Percentiles rank a stretch among this genome's conserved stretches.
These are phyloP conservation scores for Pleurotus platypus DNA, from an alignment of 768 basidiomycete genomes.

Conservation along the genomic window DNA sequence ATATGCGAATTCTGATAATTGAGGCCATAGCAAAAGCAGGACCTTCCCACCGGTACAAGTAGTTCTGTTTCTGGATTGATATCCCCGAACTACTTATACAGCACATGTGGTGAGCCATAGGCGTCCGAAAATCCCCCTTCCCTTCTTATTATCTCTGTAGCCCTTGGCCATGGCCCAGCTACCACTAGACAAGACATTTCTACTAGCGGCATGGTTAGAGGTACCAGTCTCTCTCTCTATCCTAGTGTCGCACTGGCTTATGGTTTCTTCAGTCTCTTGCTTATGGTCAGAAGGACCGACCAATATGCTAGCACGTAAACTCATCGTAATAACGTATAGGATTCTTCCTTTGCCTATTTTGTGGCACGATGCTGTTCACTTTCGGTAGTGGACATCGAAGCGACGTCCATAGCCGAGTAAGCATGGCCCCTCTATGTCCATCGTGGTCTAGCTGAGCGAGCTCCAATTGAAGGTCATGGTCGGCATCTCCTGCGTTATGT, in stretches of 20 bases:
- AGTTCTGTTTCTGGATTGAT: too few relatives aligned
- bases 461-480: conserved; percentile 12
- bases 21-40: too few relatives aligned
- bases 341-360: conserved; percentile 11
- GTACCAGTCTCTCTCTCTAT: conserved; percentile 1
- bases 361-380: conserved; percentile 11
- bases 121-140: too few relatives aligned
- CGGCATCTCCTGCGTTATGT: conserved; percentile 15
- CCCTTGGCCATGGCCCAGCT: conserved; percentile 5
- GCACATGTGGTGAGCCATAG: too few relatives aligned
- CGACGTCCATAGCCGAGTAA: conserved; percentile 9
- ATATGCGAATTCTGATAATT: too few relatives aligned
- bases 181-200: conserved; percentile 14
- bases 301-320: neutral
- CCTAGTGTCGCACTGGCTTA: neutral
- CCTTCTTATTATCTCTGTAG: neutral
- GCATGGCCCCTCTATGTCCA: neutral
- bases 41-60: too few relatives aligned
- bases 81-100: too few relatives aligned
- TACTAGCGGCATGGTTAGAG: conserved; percentile 17
- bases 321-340: conserved; percentile 3
- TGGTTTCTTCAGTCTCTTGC: neutral
- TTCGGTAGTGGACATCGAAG: neutral
- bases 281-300: neutral
- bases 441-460: neutral